Evolutionary conservation across 1,284 basidiomycete species (phyloP), one percentile per base, ranked within the genome.

Genomic region (Irpex sp.): DNA sequence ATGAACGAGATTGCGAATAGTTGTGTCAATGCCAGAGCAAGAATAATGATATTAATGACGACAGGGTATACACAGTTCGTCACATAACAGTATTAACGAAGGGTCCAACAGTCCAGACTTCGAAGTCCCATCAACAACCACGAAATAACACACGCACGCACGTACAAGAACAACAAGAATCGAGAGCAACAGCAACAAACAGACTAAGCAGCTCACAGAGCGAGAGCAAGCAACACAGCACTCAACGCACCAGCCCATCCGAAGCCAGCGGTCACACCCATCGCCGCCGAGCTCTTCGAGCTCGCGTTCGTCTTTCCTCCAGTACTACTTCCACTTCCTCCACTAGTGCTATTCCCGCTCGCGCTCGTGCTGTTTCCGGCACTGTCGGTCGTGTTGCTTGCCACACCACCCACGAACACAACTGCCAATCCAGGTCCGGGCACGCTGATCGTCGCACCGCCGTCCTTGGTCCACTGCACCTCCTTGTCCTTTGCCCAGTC

Each of bases 341-440:
- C 18, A 21, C 6, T 5, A 2, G 16, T 23, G 16, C 45, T 49
- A 3, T 35, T 12, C 35, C n/a, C 16, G 3, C n/a, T 39, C n/a
- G 49, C 35, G 8, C 0, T 55, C 1, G n/a, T 23, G n/a, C 48
- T 21, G 10, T 45, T 45, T 12, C 14, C 39, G 2, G 39, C 4
- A 45, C 52, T 45, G 1, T 55, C 57, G 2, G 53, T 53, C 42
- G 55, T 47, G 42, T 58, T 37, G 16, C 52, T 49, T 5, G 62
- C 56, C 16, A 56, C 45, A 16, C 59, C 64, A 8, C 61, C 66
- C 12, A 70, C 56, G 58, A 78, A 80, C 18, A 81, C 75, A 5
- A 81, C 75, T 2, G 79, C 80, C 61, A 81, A 67, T 16, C 75
- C 77, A n/a, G 79, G 76, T 21, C 75, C 76, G 33, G 78, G 80